Evolutionary conservation across 805 yeast species (phyloP), one percentile per base, ranked within the genome.

Genomic region (Starmerella bacillaris): DNA sequence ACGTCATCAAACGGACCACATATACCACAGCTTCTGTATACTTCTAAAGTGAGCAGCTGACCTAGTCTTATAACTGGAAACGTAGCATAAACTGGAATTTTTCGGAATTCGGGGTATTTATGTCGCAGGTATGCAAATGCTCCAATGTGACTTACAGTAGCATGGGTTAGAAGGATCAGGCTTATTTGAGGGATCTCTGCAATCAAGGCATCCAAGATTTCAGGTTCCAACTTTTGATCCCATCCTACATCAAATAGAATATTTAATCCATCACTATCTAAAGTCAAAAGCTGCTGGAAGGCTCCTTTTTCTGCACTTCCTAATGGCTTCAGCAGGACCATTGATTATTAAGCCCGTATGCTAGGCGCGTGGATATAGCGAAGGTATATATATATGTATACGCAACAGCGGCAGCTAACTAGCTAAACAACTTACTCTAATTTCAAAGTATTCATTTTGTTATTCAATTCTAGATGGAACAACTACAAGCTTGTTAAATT

Each of bases 31-130:
- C 78, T 59, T 40, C 92, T 57, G 51, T 83, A 89, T 21, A 69
- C 59, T 46, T 89, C 98, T n/a, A 79, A 69, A 0, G 92, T 76
- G 4, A 92, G 64, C 14, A 80, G 70, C 45, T 92, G 65, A 0
- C 95, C 96, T 49, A 89, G 59, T 48, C 80, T 84, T 9, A 75
- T 64, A 2, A 84, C 78, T 0, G 99, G 96, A n/a, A 82, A 56
- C 0, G 98, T 86, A 0, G 95, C 71, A 51, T 78, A 89, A 0
- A 77, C 76, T 2, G 83, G 82, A 18, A 84, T 68, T 24, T 69
- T 61, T 2, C 74, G 60, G 18, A 80, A 56, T 34, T 58, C 63
- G 19, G 70, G 65, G 42, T 69, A 72, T 40, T 65, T 64, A 38
- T 63, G 55, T 43, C 79, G 69, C 18, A 89, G 53, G 27, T 72